Evolutionary conservation across 2,329 filamentous ascomycete species (phyloP), one percentile per base, ranked within the genome.

Genomic region (Fonsecaea pedrosoi): DNA sequence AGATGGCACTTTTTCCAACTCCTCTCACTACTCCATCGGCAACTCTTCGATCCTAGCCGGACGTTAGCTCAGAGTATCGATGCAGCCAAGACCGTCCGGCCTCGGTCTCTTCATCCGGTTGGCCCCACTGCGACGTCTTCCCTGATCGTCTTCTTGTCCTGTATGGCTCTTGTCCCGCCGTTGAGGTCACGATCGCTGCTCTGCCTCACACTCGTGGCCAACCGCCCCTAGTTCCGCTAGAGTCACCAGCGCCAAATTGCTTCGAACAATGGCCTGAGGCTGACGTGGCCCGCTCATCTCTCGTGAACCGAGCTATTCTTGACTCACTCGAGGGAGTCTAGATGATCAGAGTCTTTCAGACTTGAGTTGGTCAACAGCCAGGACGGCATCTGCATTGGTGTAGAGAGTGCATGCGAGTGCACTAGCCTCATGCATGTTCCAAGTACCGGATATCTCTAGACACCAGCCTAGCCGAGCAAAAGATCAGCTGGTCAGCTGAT

Each of bases 381-480:
- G 56, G 2, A 45, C 34, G 30, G 40, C 40, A 42, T 54, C 45
- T 21, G 37, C 53, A 57, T 50, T 64, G 53, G 55, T 58, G 40
- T 34, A 48, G 50, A 25, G 32, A 18, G n/a, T 8, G 55, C 42
- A 60, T 65, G 63, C 57, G 50, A 65, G 50, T 48, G 30, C 50
- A 37, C 50, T 65, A 65, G 63, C 63, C 32, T 59, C 48, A 61
- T 65, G 63, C 53, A 65, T 57, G 57, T 65, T 61, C 58, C 53
- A 65, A 48, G n/a, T 18, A 25, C 21, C 40, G 10, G 21, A 35
- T 21, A 18, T 30, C 42, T 25, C 25, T 25, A 50, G 40, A 34
- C 32, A 25, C 59, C 45, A 25, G 34, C 21, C 40, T 55, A 54
- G 18, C 37, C 57, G 45, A 65, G 48, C 18, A 40, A 42, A 60